phyloP scores from a whole-genome alignment of 768 basidiomycete species.

The Tephrocybe sp. region DNA sequence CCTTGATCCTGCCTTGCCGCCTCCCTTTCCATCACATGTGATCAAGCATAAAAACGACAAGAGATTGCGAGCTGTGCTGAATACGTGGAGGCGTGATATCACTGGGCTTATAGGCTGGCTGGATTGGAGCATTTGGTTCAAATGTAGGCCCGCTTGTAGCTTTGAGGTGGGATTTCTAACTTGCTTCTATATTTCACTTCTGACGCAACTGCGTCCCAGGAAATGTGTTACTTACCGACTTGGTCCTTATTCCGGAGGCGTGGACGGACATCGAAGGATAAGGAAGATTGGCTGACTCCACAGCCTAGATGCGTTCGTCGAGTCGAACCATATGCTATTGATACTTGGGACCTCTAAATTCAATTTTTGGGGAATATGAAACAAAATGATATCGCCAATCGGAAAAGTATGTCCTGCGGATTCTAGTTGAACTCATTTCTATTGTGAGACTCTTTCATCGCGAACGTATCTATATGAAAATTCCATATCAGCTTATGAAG shows the following conservation, averaged over 20 bases:
- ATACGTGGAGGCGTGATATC: constrained; percentile 34
- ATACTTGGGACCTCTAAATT: neutral
- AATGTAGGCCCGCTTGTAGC: constrained; percentile 45
- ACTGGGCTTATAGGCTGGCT: constrained; percentile 46
- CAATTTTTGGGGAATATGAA: neutral
- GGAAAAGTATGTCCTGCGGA: neutral
- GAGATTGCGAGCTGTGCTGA: constrained; percentile 11
- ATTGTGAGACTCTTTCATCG: too few species aligned
- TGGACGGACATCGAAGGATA: neutral
- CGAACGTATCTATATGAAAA: too few species aligned
- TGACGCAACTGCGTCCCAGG: constrained; percentile 34
- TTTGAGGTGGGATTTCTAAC: constrained; percentile 34
- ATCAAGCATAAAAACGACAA: neutral
- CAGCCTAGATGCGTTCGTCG: constrained; percentile 4
- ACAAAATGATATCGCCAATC: neutral
- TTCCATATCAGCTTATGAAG: too few species aligned
- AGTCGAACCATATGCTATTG: neutral
- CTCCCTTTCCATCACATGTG: constrained; percentile 6
- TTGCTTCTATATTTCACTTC: constrained; percentile 34
- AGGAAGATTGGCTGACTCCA: constrained; percentile 3
- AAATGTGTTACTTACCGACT: constrained; percentile 43
- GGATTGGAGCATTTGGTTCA: constrained; percentile 53
- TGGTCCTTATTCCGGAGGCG: constrained; percentile 35
- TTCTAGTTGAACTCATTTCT: too few species aligned
- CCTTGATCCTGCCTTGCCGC: constrained; percentile 14